Evolutionary conservation across 352 stramenopile genomes (phyloP).

Genomic region (Phytophthora boehmeriae): DNA sequence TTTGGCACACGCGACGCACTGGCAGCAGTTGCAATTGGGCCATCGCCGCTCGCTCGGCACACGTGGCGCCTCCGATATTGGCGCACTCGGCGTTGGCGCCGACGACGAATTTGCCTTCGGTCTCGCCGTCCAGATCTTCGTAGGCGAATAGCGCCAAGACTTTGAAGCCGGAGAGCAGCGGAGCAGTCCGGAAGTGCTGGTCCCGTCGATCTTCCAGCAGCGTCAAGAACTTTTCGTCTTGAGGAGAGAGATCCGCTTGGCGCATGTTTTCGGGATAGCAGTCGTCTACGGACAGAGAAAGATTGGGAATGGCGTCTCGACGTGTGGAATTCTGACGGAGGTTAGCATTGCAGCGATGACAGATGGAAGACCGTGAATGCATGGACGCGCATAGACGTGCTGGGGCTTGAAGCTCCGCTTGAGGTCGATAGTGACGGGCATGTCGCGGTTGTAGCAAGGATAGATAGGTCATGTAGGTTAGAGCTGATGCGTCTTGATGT

Average conservation of each 20-base stretch:
- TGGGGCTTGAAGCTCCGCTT: constrained; percentile 22
- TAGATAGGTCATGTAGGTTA: too few species aligned
- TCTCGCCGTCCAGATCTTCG: constrained; percentile 52
- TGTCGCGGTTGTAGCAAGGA: too few species aligned
- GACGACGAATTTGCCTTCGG: constrained; percentile 50
- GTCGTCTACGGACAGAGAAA: neutral
- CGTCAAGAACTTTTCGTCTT: constrained; percentile 52
- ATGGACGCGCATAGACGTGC: constrained; percentile 28
- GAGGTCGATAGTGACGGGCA: too few species aligned
- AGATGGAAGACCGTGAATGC: constrained; percentile 19
- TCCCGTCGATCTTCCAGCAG: constrained; percentile 55
- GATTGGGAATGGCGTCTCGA: constrained; percentile 1
- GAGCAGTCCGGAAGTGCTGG: constrained; percentile 35
- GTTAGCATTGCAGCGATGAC: constrained; percentile 31
- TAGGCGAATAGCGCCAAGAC: constrained; percentile 67
- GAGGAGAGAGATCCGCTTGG: constrained; percentile 40
- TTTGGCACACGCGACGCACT: constrained; percentile 51
- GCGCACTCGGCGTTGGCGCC: constrained; percentile 89
- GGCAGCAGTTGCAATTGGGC: constrained; percentile 76
- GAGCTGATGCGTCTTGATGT: too few species aligned
- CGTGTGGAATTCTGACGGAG: neutral
- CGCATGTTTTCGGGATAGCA: constrained; percentile 32
- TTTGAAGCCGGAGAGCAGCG: constrained; percentile 51
- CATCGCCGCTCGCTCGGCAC: constrained; percentile 85
- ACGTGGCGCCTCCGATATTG: constrained; percentile 86